A percentile compares a stretch with the other conserved stretches of the same genome.
Evolutionary conservation across 768 basidiomycete species (phyloP).

Genomic region (Leccinum sublutescens): DNA sequence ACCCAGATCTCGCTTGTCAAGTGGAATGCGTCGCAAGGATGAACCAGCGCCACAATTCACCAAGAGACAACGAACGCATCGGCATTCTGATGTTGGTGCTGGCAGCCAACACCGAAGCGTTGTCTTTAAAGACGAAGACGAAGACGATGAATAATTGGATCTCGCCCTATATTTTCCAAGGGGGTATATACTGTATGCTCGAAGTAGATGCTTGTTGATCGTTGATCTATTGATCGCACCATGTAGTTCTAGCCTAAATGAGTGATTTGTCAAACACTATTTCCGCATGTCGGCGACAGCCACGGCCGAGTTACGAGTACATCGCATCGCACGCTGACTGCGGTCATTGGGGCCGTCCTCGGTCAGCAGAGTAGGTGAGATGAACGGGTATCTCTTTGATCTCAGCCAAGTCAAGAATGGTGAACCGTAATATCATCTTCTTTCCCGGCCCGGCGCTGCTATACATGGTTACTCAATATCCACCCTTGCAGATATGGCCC

Average conservation of each 20-base stretch:
- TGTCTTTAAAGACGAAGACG: conserved; percentile 14
- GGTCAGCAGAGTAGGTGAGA: background rate
- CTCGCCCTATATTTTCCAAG: background rate
- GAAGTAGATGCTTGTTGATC: background rate
- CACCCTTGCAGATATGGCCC: background rate
- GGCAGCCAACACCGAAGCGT: conserved; percentile 2
- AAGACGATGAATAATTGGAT: conserved; percentile 16
- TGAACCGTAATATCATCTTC: background rate
- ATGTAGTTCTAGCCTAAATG: conserved; percentile 9
- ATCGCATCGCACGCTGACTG: background rate
- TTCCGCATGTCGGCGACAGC: background rate
- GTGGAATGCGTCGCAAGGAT: conserved; percentile 1
- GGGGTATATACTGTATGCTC: background rate
- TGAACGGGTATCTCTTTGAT: background rate
- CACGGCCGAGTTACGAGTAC: background rate
- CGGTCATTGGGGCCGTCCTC: background rate
- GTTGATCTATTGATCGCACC: background rate
- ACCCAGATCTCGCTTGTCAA: conserved; percentile 22
- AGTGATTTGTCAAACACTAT: background rate
- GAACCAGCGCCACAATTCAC: conserved; percentile 1
- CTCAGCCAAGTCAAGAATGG: background rate
- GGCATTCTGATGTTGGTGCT: conserved; percentile 17
- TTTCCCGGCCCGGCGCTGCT: background rate
- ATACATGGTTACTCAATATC: rapidly evolving
- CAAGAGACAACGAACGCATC: conserved; percentile 28